Evolutionary conservation across 176 grass and related monocot genomes (phyloP), one percentile per base, ranked within the genome.

Genomic region (Melocanna baccifera): DNA sequence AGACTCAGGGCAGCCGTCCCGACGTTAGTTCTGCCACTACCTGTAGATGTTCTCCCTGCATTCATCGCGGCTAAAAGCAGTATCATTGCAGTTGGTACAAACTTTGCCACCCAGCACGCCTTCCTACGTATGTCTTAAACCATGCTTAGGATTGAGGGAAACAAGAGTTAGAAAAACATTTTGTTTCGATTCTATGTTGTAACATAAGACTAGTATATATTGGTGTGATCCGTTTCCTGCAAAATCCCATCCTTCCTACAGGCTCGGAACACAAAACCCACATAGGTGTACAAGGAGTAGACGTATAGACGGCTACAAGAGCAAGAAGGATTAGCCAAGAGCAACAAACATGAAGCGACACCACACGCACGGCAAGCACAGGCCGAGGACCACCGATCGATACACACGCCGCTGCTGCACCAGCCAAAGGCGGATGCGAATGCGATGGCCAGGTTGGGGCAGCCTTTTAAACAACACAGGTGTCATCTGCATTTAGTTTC

Each of bases 41-140:
- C n/a, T n/a, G n/a, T n/a, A n/a, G n/a, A n/a, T n/a, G n/a, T n/a
- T 32, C 32, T 32, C 39, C 18, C 58, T 62, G 57, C 58, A 29
- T 67, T 73, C 47, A 87, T 75, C 25, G 4, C 77, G 5, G 9
- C 51, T 46, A 58, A 85, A 85, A 58, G 62, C 23, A 25, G 18
- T 1, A 58, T 45, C 61, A 32, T 76, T 30, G 25, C 62, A 6
- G 12, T 1, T 43, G 26, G 46, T 45, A 30, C 15, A 39, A 37
- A 41, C 67, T 12, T 66, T 9, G 71, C 46, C 28, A 62, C 20
- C 77, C 3, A 15, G 34, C 9, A 36, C 52, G 20, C 53, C 8
- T 57, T 52, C 45, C 12, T 46, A 12, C 0, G 12, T 13, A 3
- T 46, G 11, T 46, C 12, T 46, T 12, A 13, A 46, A 46, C 12